Evolutionary conservation across 257 asterid species (phyloP).

Genomic region (Knoxia roxburghii): DNA sequence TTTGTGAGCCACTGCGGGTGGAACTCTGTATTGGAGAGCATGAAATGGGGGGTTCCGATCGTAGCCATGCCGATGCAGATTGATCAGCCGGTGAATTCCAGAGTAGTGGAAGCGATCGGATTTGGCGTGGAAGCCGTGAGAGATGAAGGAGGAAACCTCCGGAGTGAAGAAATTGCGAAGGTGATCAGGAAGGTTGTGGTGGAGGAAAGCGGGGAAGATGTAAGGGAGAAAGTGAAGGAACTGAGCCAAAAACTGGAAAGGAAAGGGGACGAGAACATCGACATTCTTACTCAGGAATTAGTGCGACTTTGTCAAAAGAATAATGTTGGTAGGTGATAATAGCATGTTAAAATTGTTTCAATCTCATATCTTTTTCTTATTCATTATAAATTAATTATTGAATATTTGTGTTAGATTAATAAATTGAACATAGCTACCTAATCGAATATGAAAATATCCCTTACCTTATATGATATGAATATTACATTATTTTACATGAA

Average conservation of each 20-base stretch:
- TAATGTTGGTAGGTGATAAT: background rate
- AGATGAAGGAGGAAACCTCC: background rate
- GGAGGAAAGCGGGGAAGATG: constrained; percentile 11
- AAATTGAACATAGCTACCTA: no score
- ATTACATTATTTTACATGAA: no score
- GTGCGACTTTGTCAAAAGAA: constrained; percentile 1
- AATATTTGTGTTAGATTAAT: no score
- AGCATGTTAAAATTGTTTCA: no score
- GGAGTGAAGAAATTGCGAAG: background rate
- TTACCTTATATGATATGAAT: no score
- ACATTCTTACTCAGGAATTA: background rate
- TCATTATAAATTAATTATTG: no score
- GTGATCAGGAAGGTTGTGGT: constrained; percentile 13
- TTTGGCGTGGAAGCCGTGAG: background rate
- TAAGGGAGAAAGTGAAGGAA: constrained; percentile 9
- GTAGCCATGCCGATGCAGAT: constrained; percentile 23
- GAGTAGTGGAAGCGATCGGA: constrained; percentile 6
- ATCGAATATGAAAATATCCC: no score
- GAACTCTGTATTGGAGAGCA: constrained; percentile 23
- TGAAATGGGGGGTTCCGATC: constrained; percentile 23
- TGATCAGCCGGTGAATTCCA: constrained; percentile 29
- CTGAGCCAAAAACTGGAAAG: constrained; percentile 4
- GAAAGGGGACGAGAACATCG: constrained; percentile 15
- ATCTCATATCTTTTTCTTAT: no score
- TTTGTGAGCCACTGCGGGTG: constrained; percentile 25